Conservation (phyloP, 169 alveolate genomes). For the Plasmodium ovale region DNA sequence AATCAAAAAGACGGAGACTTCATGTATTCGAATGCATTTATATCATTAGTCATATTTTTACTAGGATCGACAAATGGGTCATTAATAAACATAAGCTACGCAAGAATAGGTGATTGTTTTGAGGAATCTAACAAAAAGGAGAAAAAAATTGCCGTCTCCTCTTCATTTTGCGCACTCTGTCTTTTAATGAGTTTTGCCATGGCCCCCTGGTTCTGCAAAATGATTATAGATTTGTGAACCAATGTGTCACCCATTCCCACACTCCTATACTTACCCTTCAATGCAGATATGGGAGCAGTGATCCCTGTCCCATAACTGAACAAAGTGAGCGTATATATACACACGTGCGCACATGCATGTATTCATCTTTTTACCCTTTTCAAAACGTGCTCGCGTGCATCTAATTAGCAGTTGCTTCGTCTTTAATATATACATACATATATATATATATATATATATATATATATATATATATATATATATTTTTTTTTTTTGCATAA, state of each 20-base stretch:
- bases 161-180: conserved; percentile 62
- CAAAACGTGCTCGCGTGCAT: too few species aligned
- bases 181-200: conserved; percentile 51
- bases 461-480: too few species aligned
- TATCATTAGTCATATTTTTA: conserved; percentile 15
- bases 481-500: too few species aligned
- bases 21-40: conserved; percentile 15
- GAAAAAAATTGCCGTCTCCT: conserved; percentile 34
- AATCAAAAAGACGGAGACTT: conserved; percentile 5
- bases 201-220: conserved; percentile 50
- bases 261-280: too few species aligned
- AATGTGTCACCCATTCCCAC: too few species aligned
- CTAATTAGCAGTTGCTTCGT: too few species aligned
- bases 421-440: too few species aligned
- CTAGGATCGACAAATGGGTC: conserved; percentile 45
- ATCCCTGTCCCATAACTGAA: too few species aligned
- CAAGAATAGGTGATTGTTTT: conserved; percentile 51
- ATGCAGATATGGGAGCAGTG: too few species aligned
- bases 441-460: too few species aligned
- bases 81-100: conserved; percentile 33
- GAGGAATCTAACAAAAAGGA: conserved; percentile 26
- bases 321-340: neutral
- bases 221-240: neutral
- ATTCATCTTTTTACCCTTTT: neutral
- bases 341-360: neutral